phyloP scores from a whole-genome alignment of 2,329 filamentous ascomycete species.

The Graphium sp. region DNA sequence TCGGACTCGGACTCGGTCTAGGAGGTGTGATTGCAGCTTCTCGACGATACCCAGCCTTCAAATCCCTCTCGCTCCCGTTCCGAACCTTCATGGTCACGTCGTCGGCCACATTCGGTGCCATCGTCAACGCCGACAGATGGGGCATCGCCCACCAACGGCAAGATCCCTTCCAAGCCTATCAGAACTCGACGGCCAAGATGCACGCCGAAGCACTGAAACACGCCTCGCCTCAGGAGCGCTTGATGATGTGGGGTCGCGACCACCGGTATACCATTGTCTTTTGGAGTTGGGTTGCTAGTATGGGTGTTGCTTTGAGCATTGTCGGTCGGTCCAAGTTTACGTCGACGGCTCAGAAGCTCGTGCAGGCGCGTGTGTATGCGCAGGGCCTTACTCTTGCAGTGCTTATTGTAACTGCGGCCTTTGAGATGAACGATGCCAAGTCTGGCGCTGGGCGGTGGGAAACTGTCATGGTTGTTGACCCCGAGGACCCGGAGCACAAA shows the following conservation, averaged over 20 bases:
- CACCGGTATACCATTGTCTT: conserved; percentile 83
- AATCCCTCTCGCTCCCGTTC: conserved; percentile 73
- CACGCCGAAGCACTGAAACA: conserved; percentile 35
- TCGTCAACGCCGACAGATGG: conserved; percentile 69
- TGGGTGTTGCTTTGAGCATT: conserved; percentile 56
- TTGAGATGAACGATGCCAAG: conserved; percentile 66
- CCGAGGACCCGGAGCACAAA: conserved; percentile 69
- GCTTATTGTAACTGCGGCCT: conserved; percentile 62
- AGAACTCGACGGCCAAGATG: conserved; percentile 42
- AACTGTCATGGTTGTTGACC: conserved; percentile 66
- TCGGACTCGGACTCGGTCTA: conserved; percentile 51
- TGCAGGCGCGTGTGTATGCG: conserved; percentile 88
- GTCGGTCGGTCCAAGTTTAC: conserved; percentile 67
- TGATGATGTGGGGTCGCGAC: conserved; percentile 56
- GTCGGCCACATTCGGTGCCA: conserved; percentile 67
- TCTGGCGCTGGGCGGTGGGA: conserved; percentile 66
- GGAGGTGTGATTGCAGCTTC: conserved; percentile 52
- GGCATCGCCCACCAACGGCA: conserved; percentile 49
- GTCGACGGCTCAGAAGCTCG: conserved; percentile 66
- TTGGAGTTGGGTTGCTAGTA: conserved; percentile 63
- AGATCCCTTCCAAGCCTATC: conserved; percentile 52
- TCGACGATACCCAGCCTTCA: conserved; percentile 60
- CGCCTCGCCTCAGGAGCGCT: conserved; percentile 38
- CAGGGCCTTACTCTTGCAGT: conserved; percentile 79
- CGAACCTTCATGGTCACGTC: conserved; percentile 80